A percentile compares a stretch with the other conserved stretches of the same genome.
Conservation (phyloP, 345 rosid genomes). For the Excoecaria agallocha region DNA sequence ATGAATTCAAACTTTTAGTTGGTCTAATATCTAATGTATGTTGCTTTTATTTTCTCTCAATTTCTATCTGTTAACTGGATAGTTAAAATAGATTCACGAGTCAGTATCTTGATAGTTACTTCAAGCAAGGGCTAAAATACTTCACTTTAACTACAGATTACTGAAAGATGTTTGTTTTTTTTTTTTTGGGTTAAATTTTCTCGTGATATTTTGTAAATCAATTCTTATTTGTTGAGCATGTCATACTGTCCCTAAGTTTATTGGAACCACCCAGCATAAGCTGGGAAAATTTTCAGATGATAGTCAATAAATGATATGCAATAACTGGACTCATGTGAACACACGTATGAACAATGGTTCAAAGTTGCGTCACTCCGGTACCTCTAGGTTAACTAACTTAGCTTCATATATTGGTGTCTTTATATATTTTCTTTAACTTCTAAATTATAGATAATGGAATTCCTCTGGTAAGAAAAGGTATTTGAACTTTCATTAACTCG, state of each 20-base stretch:
- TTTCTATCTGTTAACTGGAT: background rate
- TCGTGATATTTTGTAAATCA: background rate
- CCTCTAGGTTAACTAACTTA: background rate
- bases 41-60: background rate
- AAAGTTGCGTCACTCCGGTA: background rate
- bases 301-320: background rate
- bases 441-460: background rate
- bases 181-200: background rate
- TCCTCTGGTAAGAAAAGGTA: background rate
- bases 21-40: background rate
- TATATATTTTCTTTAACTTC: background rate
- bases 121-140: slow-evolving; percentile 2
- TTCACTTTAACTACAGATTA: background rate
- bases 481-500: background rate
- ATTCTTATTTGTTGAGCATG: background rate
- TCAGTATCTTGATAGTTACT: background rate
- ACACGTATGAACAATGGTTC: background rate
- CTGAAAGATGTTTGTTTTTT: background rate
- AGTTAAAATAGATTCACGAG: background rate
- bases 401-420: background rate
- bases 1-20: background rate
- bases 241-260: background rate
- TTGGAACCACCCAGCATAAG: background rate
- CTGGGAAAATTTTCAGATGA: background rate
- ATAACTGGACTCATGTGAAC: background rate